Evolutionary conservation across 208 protist species (phyloP).

Genomic region (Wallacemonas sp.): DNA sequence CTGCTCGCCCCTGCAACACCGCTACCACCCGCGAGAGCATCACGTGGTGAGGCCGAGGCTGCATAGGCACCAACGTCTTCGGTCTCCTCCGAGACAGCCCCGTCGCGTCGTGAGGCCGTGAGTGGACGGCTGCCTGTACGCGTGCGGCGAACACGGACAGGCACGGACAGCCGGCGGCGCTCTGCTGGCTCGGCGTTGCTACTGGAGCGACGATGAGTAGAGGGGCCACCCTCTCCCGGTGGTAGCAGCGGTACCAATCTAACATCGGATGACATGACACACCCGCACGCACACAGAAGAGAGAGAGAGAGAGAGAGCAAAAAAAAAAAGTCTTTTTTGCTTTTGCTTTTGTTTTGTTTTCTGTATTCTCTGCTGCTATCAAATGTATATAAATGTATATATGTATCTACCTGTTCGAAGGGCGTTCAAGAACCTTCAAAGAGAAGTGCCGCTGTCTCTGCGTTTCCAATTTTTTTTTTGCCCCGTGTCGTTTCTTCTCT

Average conservation of each 20-base stretch:
- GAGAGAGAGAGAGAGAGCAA: not conserved
- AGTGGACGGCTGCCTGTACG: conserved; percentile 29
- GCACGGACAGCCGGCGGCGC: conserved; percentile 30
- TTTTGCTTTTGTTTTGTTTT: not conserved
- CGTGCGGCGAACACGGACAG: conserved; percentile 35
- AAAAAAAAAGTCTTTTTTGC: not conserved
- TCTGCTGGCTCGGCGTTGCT: not conserved
- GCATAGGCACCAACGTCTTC: not conserved
- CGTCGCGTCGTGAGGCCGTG: not conserved
- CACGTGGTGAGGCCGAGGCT: not conserved
- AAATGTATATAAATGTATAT: too few relatives aligned
- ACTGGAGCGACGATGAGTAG: not conserved
- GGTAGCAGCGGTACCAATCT: conserved; percentile 1
- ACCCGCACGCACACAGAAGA: not conserved
- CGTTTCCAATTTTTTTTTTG: not conserved
- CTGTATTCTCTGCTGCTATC: too few relatives aligned
- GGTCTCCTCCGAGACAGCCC: not conserved
- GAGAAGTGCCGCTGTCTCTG: too few relatives aligned
- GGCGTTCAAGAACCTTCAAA: too few relatives aligned
- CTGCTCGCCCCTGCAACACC: not conserved
- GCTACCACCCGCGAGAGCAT: not conserved
- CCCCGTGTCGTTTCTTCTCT: not conserved
- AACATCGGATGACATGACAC: conserved; percentile 8
- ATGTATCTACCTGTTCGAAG: too few relatives aligned
- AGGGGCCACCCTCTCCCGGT: not conserved